Evolutionary conservation across 2,329 filamentous ascomycete species (phyloP).

Genomic region (Leptographium wingfieldii): DNA sequence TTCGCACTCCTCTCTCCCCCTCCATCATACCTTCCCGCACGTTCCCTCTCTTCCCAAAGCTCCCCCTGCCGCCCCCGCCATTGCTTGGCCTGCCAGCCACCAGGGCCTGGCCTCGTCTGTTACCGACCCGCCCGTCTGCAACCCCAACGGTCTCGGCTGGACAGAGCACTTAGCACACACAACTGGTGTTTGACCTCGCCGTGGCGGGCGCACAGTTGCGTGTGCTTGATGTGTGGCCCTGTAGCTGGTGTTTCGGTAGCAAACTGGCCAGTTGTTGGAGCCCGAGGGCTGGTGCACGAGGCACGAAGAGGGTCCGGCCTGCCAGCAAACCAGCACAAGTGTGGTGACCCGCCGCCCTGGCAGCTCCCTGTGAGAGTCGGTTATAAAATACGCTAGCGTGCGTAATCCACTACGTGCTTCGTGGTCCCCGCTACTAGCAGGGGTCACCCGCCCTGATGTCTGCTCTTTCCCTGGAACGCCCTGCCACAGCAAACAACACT

Average conservation of each 20-base stretch:
- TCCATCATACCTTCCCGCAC: neutral
- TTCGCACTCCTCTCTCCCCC: neutral
- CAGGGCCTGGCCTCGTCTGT: neutral
- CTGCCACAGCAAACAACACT: conserved; percentile 5
- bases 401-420: conserved; percentile 11
- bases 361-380: neutral
- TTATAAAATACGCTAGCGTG: conserved; percentile 8
- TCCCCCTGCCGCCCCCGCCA: neutral
- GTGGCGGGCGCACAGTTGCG: neutral
- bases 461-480: conserved; percentile 3
- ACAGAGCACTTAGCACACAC: neutral
- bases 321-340: conserved; percentile 1
- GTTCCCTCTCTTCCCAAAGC: neutral
- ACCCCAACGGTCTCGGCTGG: neutral
- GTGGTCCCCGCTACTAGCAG: conserved; percentile 9
- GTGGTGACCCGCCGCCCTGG: conserved; percentile 7
- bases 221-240: neutral
- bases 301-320: no score
- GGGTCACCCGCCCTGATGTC: conserved; percentile 9
- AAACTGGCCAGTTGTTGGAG: neutral
- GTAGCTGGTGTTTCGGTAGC: neutral
- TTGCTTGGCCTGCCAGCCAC: neutral
- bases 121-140: conserved; percentile 1
- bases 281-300: neutral
- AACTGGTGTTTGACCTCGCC: neutral